Base-by-base conservation (phyloP, 176 grass and related monocot genomes). In the Puya raimondii region DNA sequence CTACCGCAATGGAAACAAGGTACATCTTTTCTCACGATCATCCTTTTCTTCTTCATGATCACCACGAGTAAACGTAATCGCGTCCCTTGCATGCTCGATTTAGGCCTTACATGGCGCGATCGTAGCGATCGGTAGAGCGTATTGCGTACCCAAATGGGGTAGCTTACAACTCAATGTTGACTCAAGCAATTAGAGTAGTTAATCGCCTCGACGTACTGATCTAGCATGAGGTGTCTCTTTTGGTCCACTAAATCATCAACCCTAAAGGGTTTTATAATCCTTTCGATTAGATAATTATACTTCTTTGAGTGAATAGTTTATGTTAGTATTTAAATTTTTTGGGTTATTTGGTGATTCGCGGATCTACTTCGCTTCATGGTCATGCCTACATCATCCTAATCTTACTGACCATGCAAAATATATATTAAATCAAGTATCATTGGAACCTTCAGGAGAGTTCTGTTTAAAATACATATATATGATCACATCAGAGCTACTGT, bases 151-250 rank as follows among this genome's bases (percentile, higher is more conserved):
- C 54, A 48, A 79, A 79, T 4, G 48, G 47, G 74, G 70, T 11
- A 23, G 65, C 83, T 74, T 67, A 80, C 77, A 57, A 88, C 74
- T 69, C 69, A 61, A 33, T 47, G 78, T 84, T 89, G 86, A 92
- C 83, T 33, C 52, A 12, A 61, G n/a, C 11, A 64, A 23, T n/a
- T n/a, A 25, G 51, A 66, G 71, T 76, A 74, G 72, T 63, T 79
- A 79, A 68, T 72, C 70, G 5, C 7, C 33, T 77, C 26, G 73
- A 80, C 10, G 48, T 25, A 70, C 12, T 1, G 47, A 71, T 69
- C n/a, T 68, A 9, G 69, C 70, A 72, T 63, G 77, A 79, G 53
- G 68, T 79, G 68, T 79, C 68, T 23, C 15, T 65, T 50, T 72
- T 15, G 2, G 20, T 20, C 15, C 1, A 59, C 8, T 18, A 17